Evolutionary conservation across 306 rosid genomes (phyloP).

Genomic region (Rosa chinensis): DNA sequence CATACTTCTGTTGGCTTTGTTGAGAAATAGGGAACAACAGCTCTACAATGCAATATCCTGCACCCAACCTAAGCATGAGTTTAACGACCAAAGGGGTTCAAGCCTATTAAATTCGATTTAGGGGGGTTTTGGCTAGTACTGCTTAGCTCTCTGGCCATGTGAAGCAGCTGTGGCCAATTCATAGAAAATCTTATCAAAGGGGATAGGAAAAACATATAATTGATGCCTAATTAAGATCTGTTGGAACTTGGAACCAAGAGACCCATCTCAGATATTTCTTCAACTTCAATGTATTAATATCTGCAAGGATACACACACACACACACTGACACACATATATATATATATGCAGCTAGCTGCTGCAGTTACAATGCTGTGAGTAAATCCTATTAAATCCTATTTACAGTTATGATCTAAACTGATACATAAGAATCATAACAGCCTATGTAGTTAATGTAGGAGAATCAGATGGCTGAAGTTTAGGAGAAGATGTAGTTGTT

Average conservation of each 20-base stretch:
- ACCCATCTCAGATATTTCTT: not conserved
- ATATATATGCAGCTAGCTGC: too few species aligned
- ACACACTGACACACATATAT: too few species aligned
- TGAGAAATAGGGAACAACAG: slow-evolving; percentile 12
- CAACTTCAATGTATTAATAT: too few species aligned
- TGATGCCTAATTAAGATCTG: not conserved
- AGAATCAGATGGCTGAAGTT: too few species aligned
- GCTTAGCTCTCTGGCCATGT: slow-evolving; percentile 11
- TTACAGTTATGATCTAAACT: too few species aligned
- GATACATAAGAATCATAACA: too few species aligned
- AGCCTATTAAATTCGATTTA: not conserved
- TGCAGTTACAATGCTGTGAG: too few species aligned
- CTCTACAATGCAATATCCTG: slow-evolving; percentile 13
- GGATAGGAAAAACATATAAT: not conserved
- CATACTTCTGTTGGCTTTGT: slow-evolving; percentile 6
- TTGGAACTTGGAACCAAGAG: not conserved
- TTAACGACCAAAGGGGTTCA: slow-evolving; percentile 8
- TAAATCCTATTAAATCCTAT: too few species aligned
- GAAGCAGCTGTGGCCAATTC: slow-evolving; percentile 8
- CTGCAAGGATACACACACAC: too few species aligned
- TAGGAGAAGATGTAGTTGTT: too few species aligned
- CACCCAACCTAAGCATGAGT: slow-evolving; percentile 1
- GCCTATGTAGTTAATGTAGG: too few species aligned
- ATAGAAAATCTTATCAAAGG: slow-evolving; percentile 16
- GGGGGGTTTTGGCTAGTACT: not conserved